Base-by-base conservation (phyloP, 2,329 filamentous ascomycete genomes). In the Lasiodiplodia theobromae region DNA sequence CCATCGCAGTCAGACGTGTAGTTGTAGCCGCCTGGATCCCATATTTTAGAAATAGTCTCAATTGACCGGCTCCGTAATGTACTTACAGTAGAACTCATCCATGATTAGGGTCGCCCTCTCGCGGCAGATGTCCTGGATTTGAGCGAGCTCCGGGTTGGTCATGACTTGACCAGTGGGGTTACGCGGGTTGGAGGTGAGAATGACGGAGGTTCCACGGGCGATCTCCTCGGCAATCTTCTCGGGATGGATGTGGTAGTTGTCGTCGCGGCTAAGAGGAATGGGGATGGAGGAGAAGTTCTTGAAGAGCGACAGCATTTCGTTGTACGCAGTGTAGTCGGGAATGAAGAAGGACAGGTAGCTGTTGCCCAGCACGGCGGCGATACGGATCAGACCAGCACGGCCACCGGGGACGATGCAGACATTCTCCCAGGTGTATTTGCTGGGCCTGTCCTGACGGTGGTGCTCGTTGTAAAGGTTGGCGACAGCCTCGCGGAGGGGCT, bases 371-470 rank as follows among this genome's bases (percentile, higher is more conserved):
- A 98, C 94, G 64, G 95, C 95, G 23, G 95, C 95, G 78, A 98
- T 97, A 74, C 95, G 89, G 78, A 97, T 97, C 81, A 98, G 84
- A 60, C 95, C 95, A 40, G 95, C 95, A 74, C 95, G 89, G 49
- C 95, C 95, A 79, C 94, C 94, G 56, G 95, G 95, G 3, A 98
- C 95, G 78, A 98, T 97, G 79, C 92, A 94, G 21, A 97, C 95
- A 79, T 98, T 98, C 85, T 98, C 95, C 92, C 93, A 97, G 6
- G 92, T 96, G 80, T 98, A 98, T 82, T 96, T 86, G 80, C 91
- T 95, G 12, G 89, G 86, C 83, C 96, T 96, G 76, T 92, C 93
- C 82, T 95, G 83, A 72, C 95, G 90, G 76, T 97, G 95, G 80
- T 95, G 92, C 79, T 91, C 91, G 77, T 98, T 98, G 87, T 98